Evolutionary conservation across 306 rosid genomes (phyloP), one percentile per base, ranked within the genome.

Genomic region (Pterocarpus santalinus): DNA sequence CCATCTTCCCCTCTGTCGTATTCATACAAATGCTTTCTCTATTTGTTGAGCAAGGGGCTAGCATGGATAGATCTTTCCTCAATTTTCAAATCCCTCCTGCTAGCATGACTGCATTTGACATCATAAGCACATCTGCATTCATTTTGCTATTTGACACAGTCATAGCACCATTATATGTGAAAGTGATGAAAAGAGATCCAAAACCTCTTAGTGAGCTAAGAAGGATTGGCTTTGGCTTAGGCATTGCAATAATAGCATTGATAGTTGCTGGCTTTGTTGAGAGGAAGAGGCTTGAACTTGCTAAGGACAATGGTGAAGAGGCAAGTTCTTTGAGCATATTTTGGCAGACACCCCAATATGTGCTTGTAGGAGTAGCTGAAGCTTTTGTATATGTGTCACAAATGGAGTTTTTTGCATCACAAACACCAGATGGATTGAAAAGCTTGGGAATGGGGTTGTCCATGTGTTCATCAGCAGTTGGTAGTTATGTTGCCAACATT

Each of bases 281-380:
- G 84, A 76, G 76, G 14, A 69, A 71, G 67, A 84, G 92, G 46
- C 79, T 88, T 5, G 46, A 47, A 13, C 41, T 75, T 57, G 87
- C 89, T 5, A 51, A 34, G 15, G 7, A 7, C 5, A 14, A 5
- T 28, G 76, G 88, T 1, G 51, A 76, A 81, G 88, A 89, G 49
- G 79, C 76, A 10, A 87, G 93, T 62, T 80, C 88, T 32, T 69
- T 86, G 77, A 88, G 92, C 65, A 89, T 89, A 6, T 79, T 91
- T 46, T 89, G 97, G 94, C 94, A 86, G 67, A 66, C 86, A n/a
- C 92, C 92, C 2, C 91, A 91, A 35, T 88, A 86, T 69, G 85
- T 88, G 64, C 86, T 88, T 46, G 86, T 88, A 3, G 91, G 92
- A 15, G 87, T 82, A 8, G 86, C 88, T 0, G 91, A 89, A 80